Base-by-base conservation (phyloP, 2,329 filamentous ascomycete genomes). In the Talaromyces rugulosus region DNA sequence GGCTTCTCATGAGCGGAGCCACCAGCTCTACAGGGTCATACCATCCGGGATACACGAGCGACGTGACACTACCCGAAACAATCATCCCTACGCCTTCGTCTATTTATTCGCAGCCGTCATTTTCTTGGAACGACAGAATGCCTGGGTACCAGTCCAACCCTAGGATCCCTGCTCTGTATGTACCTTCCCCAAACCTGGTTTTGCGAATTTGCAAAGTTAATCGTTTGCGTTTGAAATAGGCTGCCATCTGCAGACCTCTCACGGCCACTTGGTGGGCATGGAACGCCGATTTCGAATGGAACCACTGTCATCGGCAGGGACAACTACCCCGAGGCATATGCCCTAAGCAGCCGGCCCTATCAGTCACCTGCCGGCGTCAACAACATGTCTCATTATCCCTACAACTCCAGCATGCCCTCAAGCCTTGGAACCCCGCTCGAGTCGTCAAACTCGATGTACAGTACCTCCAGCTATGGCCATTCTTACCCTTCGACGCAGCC, bases 1-100 rank as follows among this genome's bases (percentile, higher is more conserved):
- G 80, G 67, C 79, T 84, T 68, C 80, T 84, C 63, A 75, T 80
- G 73, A 79, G 80, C 61, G 83, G 82, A 69, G 84, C 80, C 66
- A 80, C 79, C 63, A 80, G 79, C 67, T 83, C 82, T 66, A 80
- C 78, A 62, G 82, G 81, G 33, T 80, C 80, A 55, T 75, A 80
- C 66, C 74, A 78, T 65, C 82, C 72, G 65, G 63, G 71, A 58
- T 78, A 75, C 66, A 64, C 72, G 56, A 75, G 65, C 62, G 64
- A 68, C 63, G 66, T 64, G 51, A 64, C 54, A 58, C 64, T 34
- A 56, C 58, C 61, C 74, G 75, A 76, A 61, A 70, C 67, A 31
- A 75, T 76, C 59, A 72, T 70, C 61, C 69, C 72, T 52, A 67
- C 70, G 16, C 69, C 71, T 54, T 68, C 66, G 33, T 70, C 74